Conservation (phyloP, 768 basidiomycete species). For the Phanerodontia chrysosporium region DNA sequence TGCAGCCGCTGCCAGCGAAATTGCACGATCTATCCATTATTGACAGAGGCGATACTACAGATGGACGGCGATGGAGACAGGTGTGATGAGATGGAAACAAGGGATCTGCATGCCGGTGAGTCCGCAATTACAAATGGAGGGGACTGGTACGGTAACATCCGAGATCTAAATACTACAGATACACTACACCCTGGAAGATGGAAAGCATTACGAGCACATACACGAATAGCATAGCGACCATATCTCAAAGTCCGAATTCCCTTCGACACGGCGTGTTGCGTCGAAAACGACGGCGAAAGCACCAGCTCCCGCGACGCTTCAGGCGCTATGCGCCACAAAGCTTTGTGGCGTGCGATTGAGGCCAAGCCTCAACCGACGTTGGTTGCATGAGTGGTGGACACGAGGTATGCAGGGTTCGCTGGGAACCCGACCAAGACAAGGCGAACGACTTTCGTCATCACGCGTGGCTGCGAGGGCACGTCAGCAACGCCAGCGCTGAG, state of each 20-base stretch:
- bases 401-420: neutral
- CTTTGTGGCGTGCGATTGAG: neutral
- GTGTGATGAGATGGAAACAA: neutral
- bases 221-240: neutral
- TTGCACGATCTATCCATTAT: neutral
- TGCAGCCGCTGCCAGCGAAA: neutral
- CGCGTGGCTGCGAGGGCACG: neutral
- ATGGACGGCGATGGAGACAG: neutral
- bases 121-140: neutral
- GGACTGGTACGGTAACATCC: neutral
- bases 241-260: neutral
- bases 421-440: neutral
- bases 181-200: neutral
- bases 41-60: neutral
- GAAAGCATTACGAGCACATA: neutral
- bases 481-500: neutral
- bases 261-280: neutral
- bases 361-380: neutral
- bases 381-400: neutral
- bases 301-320: neutral
- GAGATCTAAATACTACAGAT: conserved; percentile 7
- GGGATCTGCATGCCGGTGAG: neutral
- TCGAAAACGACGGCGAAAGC: neutral
- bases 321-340: conserved; percentile 1
- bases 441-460: neutral